Percentiles rank a stretch among this genome's conserved stretches.
These are phyloP conservation scores for Colletotrichum salicis DNA, from an alignment of 2,329 filamentous ascomycete genomes.

Conservation along the genomic window DNA sequence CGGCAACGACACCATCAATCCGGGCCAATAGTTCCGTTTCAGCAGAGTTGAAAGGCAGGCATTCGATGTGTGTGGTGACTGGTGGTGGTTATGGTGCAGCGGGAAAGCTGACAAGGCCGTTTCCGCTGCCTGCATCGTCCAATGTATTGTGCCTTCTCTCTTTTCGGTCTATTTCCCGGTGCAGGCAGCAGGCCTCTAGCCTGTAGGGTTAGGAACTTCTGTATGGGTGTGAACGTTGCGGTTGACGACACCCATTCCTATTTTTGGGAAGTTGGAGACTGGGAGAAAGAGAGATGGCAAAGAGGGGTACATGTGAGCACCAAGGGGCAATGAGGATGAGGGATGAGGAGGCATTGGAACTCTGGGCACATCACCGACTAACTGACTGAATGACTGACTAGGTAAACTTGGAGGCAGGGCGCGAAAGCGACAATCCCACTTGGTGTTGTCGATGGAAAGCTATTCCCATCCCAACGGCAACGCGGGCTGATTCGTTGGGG, in stretches of 20 bases:
- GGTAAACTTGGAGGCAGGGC: not conserved
- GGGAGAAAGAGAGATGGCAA: not conserved
- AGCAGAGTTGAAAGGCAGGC: not conserved
- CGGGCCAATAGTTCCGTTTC: conserved; percentile 31
- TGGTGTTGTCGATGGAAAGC: not conserved
- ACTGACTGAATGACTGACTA: not conserved
- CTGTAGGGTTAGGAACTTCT: not conserved
- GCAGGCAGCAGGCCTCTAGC: not conserved
- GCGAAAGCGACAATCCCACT: not conserved
- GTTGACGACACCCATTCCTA: conserved; percentile 14
- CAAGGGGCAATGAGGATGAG: not conserved
- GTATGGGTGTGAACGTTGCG: not conserved
- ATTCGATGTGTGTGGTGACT: not conserved
- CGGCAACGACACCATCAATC: conserved; percentile 19
- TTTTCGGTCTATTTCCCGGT: not conserved
- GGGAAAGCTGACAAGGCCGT: conserved; percentile 7
- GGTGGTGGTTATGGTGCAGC: not conserved
- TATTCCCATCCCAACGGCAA: conserved; percentile 1
- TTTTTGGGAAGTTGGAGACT: conserved; percentile 16
- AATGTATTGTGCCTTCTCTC: conserved; percentile 2
- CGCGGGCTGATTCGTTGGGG: not conserved
- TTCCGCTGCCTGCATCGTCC: conserved; percentile 1
- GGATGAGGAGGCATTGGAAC: conserved; percentile 6
- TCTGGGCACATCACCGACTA: too few species aligned
- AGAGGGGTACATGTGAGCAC: conserved; percentile 21